These are phyloP conservation scores for Dalbergia oliveri DNA, from an alignment of 306 rosid genomes.

Conservation along the genomic window DNA sequence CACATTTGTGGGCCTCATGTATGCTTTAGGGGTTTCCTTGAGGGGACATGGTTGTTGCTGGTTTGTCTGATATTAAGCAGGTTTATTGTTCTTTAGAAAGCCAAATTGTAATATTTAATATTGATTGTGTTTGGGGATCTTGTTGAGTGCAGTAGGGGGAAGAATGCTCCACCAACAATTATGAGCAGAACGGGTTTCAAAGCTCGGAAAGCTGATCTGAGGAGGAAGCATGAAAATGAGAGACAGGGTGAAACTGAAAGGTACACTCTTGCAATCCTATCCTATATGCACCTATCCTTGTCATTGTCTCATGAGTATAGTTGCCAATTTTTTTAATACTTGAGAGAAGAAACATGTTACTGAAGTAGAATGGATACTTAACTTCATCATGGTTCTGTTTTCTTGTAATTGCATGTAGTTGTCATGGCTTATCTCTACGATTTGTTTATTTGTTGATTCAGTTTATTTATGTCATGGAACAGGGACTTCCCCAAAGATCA, in stretches of 20 bases:
- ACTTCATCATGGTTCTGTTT: conserved; percentile 26
- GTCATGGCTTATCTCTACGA: neutral
- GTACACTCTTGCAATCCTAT: conserved; percentile 43
- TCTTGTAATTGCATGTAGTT: neutral
- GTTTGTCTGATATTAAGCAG: neutral
- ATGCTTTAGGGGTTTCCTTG: too few species aligned
- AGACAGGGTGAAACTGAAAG: conserved; percentile 78
- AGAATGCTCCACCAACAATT: conserved; percentile 73
- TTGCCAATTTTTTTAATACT: conserved; percentile 13
- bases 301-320: conserved; percentile 9
- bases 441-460: neutral
- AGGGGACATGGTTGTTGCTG: too few species aligned
- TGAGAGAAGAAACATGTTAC: neutral
- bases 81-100: neutral
- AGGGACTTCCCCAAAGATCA: conserved; percentile 80
- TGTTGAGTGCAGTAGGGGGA: conserved; percentile 75
- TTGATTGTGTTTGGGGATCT: conserved; percentile 75
- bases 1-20: neutral
- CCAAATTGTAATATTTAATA: conserved; percentile 15
- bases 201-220: conserved; percentile 84
- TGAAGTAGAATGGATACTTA: neutral
- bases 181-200: conserved; percentile 97
- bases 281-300: conserved; percentile 1
- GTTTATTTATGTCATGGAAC: conserved; percentile 40
- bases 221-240: conserved; percentile 93